Conservation (phyloP, 2,329 filamentous ascomycete genomes). For the Harringtonia lauricola region DNA sequence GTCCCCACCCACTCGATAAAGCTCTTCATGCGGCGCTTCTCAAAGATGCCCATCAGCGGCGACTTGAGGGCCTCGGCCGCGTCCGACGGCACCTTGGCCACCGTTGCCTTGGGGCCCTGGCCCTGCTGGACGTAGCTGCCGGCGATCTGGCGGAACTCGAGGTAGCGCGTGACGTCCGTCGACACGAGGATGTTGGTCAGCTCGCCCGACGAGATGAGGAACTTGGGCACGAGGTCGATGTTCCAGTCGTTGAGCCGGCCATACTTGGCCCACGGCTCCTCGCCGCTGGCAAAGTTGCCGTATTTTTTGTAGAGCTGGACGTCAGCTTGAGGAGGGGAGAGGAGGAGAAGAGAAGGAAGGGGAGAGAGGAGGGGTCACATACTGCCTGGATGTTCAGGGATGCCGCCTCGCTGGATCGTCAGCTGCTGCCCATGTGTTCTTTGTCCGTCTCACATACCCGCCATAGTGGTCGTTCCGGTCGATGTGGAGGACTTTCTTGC, state of each 20-base stretch:
- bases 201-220: conserved; percentile 97
- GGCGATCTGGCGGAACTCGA: conserved; percentile 89
- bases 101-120: conserved; percentile 67
- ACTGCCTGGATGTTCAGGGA: conserved; percentile 95
- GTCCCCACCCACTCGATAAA: conserved; percentile 93
- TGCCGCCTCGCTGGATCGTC: conserved; percentile 64
- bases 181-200: conserved; percentile 97
- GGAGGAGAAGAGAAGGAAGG: conserved; percentile 1
- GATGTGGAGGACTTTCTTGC: conserved; percentile 98
- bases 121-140: conserved; percentile 96
- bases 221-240: conserved; percentile 96
- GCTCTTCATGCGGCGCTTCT: conserved; percentile 93
- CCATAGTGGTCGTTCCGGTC: conserved; percentile 98
- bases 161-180: conserved; percentile 80
- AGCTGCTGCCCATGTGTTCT: conserved; percentile 10
- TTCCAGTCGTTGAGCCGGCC: conserved; percentile 97
- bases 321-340: conserved; percentile 5
- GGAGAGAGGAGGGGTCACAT: conserved; percentile 18
- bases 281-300: conserved; percentile 65
- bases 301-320: conserved; percentile 90
- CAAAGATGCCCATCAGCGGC: conserved; percentile 91
- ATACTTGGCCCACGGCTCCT: conserved; percentile 97
- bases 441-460: conserved; percentile 51
- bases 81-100: conserved; percentile 94
- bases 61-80: conserved; percentile 83